Evolutionary conservation across 2,329 filamentous ascomycete species (phyloP).

Genomic region (Diaporthe aspalathi): DNA sequence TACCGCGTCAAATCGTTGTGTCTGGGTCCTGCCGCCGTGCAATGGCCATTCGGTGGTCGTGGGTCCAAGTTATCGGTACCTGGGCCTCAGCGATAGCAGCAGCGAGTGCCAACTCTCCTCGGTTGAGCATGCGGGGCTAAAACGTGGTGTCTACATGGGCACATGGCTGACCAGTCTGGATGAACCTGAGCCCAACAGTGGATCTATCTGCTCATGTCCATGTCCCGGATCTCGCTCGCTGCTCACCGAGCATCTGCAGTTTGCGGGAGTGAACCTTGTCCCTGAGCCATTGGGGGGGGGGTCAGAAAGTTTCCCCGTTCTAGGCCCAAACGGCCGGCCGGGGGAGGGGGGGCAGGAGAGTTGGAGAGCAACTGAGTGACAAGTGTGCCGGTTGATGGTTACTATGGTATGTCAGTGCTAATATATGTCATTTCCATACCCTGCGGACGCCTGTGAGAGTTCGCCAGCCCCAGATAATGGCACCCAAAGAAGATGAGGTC

Average conservation of each 20-base stretch:
- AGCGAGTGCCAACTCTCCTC: neutral
- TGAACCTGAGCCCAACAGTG: neutral
- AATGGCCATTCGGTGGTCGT: neutral
- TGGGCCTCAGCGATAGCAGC: neutral
- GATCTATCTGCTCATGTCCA: neutral
- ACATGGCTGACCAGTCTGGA: neutral
- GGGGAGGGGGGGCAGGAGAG: neutral
- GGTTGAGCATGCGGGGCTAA: neutral
- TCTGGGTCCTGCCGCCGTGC: neutral
- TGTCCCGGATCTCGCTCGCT: neutral
- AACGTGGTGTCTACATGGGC: neutral
- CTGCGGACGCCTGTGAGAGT: neutral
- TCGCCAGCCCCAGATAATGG: slow-evolving; percentile 6
- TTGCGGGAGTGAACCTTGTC: slow-evolving; percentile 19
- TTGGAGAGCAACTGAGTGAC: neutral
- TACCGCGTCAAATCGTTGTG: neutral
- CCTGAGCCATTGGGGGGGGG: slow-evolving; percentile 25
- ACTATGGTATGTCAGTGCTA: slow-evolving; percentile 19
- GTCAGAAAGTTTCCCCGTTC: slow-evolving; percentile 20
- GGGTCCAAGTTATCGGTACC: neutral
- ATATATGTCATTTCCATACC: slow-evolving; percentile 30
- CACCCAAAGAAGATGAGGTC: neutral
- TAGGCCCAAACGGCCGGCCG: slow-evolving; percentile 15
- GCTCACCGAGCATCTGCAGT: neutral
- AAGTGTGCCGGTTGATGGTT: slow-evolving; percentile 8